Percentiles rank a stretch among this genome's conserved stretches.
Conservation (phyloP, 441 rosid genomes). For the Pelargonium citronellum region DNA sequence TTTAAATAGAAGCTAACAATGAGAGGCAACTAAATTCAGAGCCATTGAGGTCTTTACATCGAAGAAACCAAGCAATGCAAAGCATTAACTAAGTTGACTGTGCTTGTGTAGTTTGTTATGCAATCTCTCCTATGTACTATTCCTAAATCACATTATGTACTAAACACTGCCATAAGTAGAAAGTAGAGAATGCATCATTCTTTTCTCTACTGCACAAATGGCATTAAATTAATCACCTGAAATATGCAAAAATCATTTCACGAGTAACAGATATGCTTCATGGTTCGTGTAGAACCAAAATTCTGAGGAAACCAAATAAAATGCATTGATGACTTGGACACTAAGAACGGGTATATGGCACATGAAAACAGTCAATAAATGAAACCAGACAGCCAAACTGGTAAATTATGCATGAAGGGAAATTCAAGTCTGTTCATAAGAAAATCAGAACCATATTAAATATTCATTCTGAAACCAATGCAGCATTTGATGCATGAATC, state of each 20-base stretch:
- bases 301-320: conserved; percentile 4
- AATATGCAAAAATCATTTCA: neutral
- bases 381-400: neutral
- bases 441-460: neutral
- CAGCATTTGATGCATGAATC: neutral
- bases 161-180: neutral
- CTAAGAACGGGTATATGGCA: conserved; percentile 3
- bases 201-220: neutral
- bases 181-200: neutral
- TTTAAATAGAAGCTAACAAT: neutral
- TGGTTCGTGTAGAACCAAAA: neutral
- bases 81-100: neutral
- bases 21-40: neutral
- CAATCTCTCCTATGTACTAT: neutral
- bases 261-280: conserved; percentile 4
- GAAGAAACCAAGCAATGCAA: neutral
- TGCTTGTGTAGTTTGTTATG: neutral
- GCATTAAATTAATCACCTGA: too few species aligned
- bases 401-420: neutral
- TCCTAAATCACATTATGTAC: neutral
- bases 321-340: conserved; percentile 8
- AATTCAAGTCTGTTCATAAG: neutral
- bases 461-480: neutral
- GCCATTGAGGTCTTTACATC: neutral
- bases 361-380: conserved; percentile 4